Conservation (phyloP, 202 grass and related monocot genomes). For the Alloteropsis angusta region DNA sequence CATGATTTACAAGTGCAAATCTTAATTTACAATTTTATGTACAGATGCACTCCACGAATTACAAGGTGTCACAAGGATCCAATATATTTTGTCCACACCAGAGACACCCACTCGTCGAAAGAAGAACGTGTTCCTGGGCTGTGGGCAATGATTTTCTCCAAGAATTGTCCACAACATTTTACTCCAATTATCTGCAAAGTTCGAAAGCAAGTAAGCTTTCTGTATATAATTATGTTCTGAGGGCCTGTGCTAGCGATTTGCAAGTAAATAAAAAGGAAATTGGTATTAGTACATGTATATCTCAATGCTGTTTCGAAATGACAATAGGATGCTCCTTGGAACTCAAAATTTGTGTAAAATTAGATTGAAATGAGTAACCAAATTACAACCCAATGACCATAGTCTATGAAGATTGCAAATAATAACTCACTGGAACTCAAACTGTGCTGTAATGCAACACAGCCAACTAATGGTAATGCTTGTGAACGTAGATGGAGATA, state of each 20-base stretch:
- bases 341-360: neutral
- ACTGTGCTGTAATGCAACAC: neutral
- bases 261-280: neutral
- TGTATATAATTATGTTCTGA: neutral
- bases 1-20: neutral
- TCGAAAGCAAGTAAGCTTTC: neutral
- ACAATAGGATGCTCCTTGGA: neutral
- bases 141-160: neutral
- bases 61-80: neutral
- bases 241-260: neutral
- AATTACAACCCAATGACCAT: neutral
- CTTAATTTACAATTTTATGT: neutral
- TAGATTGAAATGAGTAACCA: neutral
- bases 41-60: neutral
- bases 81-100: neutral
- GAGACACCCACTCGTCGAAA: neutral
- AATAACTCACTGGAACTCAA: neutral
- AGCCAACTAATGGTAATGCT: neutral
- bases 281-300: neutral
- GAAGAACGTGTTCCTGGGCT: neutral
- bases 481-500: neutral
- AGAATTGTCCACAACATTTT: neutral
- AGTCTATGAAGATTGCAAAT: neutral
- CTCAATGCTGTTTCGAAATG: neutral
- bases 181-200: neutral